Evolutionary conservation across 805 yeast species (phyloP), one percentile per base, ranked within the genome.

Genomic region (Kodamaea hsintzibuensis): DNA sequence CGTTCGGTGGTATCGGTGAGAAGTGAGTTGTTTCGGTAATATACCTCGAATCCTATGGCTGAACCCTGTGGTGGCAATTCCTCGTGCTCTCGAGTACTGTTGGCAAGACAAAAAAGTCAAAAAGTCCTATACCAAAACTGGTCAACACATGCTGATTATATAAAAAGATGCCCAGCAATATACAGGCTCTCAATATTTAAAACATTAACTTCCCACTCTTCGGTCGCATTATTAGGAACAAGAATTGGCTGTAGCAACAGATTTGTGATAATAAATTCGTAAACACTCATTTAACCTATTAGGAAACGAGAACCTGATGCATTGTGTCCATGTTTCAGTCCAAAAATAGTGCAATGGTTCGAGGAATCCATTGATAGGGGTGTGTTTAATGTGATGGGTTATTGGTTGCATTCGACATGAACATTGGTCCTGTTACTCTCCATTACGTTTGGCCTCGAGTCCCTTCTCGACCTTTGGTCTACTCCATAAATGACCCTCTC

Each of bases 271-370:
- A 25, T 19, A 43, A 42, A 19, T 43, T 19, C 30, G 47, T 43
- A 43, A 43, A 43, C 47, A 43, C 30, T 43, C 47, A 42, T 42
- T 42, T 43, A 43, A 25, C 47, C 47, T 22, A 43, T 22, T 43
- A n/a, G 35, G 47, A 45, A 30, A 30, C 35, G 13, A 22, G 25
- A 22, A 30, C 35, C 13, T 30, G 35, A 30, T 30, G 35, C 35
- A 30, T 30, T 30, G 18, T 40, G 44, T 40, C 17, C 18, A 40
- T 17, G 44, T 40, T 40, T 40, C 44, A 17, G 25, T 14, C 3
- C 35, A 30, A 30, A 8, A 5, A 5, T 30, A 30, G 25, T 22
- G 25, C 25, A 22, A 22, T 22, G 35, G 35, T 12, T 30, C 35
- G 35, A 30, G 35, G 25, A 22, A 22, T 22, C 25, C 3, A 6